Evolutionary conservation across 805 yeast genomes (phyloP).

Genomic region (Yamadazyma insecticola): DNA sequence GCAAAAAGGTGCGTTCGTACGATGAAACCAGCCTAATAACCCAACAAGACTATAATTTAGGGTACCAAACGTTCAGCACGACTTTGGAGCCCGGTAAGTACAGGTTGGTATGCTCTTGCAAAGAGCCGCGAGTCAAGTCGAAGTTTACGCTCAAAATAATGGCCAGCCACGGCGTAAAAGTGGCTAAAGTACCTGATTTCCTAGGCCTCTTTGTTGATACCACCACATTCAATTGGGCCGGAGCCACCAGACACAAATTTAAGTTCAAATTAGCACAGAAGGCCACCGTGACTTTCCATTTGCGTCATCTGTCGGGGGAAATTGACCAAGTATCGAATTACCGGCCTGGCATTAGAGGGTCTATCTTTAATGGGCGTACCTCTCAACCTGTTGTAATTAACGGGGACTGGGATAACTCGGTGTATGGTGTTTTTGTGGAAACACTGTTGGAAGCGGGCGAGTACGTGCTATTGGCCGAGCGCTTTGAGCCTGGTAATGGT

Average conservation of each 20-base stretch:
- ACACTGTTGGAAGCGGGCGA: conserved; percentile 19
- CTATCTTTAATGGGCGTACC: conserved; percentile 30
- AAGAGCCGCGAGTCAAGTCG: conserved; percentile 28
- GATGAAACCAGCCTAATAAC: no score
- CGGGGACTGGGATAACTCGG: conserved; percentile 35
- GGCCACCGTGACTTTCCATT: no score
- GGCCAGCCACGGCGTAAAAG: neutral
- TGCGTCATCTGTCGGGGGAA: no score
- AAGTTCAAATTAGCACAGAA: no score
- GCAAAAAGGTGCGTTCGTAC: no score
- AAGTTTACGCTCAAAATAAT: conserved; percentile 13
- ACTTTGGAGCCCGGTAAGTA: conserved; percentile 38
- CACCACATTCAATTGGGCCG: conserved; percentile 31
- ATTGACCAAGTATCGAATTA: conserved; percentile 21
- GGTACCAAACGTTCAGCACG: no score
- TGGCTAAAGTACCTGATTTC: conserved; percentile 15
- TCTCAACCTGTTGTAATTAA: conserved; percentile 28
- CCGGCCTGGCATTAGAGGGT: conserved; percentile 44
- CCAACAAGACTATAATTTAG: no score
- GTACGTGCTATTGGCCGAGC: conserved; percentile 41
- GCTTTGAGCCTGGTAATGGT: conserved; percentile 48
- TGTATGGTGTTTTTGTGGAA: conserved; percentile 42
- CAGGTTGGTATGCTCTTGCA: conserved; percentile 44
- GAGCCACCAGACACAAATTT: conserved; percentile 34
- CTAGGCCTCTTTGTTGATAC: conserved; percentile 29